These are phyloP conservation scores for Suhomyces choctaworum DNA, from an alignment of 1,139 yeast genomes.

Conservation along the genomic window DNA sequence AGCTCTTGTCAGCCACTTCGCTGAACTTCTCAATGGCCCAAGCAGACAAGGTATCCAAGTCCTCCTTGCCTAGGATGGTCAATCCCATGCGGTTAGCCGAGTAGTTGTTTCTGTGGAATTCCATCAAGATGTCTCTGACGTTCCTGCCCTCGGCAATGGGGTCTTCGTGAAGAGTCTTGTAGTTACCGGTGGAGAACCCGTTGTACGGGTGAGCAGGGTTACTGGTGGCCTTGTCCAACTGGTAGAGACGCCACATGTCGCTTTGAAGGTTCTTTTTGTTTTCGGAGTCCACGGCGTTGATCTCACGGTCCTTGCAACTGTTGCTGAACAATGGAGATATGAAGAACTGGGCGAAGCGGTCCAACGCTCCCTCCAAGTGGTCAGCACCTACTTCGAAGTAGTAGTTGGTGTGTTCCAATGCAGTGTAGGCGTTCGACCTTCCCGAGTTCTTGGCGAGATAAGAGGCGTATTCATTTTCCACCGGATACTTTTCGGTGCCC, in stretches of 20 bases:
- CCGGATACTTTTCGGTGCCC: constrained; percentile 95
- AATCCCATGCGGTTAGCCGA: constrained; percentile 84
- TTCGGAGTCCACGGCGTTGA: constrained; percentile 93
- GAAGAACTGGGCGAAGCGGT: constrained; percentile 91
- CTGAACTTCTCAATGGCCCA: constrained; percentile 76
- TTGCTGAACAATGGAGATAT: constrained; percentile 79
- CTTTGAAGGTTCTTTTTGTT: constrained; percentile 90
- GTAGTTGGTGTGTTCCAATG: constrained; percentile 87
- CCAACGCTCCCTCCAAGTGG: constrained; percentile 81
- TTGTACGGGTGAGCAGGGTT: constrained; percentile 73
- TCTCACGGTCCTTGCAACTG: constrained; percentile 86
- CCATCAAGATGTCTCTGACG: constrained; percentile 64
- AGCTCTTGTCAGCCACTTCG: constrained; percentile 56
- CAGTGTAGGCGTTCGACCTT: constrained; percentile 79
- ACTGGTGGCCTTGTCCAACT: constrained; percentile 73
- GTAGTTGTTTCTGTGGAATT: constrained; percentile 61
- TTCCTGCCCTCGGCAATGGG: constrained; percentile 53
- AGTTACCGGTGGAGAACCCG: constrained; percentile 76
- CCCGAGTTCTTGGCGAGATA: constrained; percentile 72
- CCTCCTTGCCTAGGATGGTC: constrained; percentile 80
- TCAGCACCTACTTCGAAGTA: constrained; percentile 81
- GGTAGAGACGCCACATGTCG: constrained; percentile 86
- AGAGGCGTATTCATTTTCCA: constrained; percentile 83
- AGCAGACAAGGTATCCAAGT: constrained; percentile 63
- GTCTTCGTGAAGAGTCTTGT: constrained; percentile 55